Evolutionary conservation across 208 protist genomes (phyloP).

Genomic region (Blechomonas ayalai): DNA sequence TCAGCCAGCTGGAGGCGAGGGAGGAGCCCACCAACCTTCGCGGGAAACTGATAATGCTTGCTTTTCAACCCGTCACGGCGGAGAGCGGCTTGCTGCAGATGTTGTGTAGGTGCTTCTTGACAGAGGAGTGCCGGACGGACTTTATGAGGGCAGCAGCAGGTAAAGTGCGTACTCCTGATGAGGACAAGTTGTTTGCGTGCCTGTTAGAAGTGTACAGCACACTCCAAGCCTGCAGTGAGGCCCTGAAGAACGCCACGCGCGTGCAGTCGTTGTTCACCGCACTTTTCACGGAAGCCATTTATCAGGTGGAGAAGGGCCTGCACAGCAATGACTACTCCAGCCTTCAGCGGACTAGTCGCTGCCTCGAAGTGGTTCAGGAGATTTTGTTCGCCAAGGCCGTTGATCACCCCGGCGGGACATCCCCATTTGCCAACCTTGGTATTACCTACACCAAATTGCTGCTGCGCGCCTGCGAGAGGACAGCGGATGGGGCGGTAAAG

Average conservation of each 20-base stretch:
- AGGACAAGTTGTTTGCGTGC: constrained; percentile 46
- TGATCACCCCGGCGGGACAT: constrained; percentile 4
- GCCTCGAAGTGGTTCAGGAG: constrained; percentile 79
- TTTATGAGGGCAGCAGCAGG: constrained; percentile 55
- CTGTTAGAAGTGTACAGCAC: constrained; percentile 59
- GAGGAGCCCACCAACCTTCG: constrained; percentile 2
- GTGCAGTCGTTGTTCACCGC: constrained; percentile 57
- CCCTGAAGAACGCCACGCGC: constrained; percentile 17
- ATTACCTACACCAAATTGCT: constrained; percentile 62
- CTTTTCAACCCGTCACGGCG: constrained; percentile 28
- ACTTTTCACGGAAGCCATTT: constrained; percentile 61
- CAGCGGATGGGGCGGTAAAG: constrained; percentile 39
- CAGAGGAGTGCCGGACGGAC: constrained; percentile 25
- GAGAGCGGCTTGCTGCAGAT: constrained; percentile 32
- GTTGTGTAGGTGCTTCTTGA: constrained; percentile 68
- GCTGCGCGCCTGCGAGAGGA: constrained; percentile 55
- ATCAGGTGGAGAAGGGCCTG: constrained; percentile 50
- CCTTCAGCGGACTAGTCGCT: constrained; percentile 46
- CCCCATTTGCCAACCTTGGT: constrained; percentile 13
- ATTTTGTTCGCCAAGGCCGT: constrained; percentile 40
- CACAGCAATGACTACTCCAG: constrained; percentile 16
- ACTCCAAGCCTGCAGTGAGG: constrained; percentile 32
- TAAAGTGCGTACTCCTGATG: constrained; percentile 16
- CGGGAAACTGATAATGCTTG: constrained; percentile 20
- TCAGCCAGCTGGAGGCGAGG: not conserved